These are phyloP conservation scores for Bipolaris cookei DNA, from an alignment of 2,329 filamentous ascomycete genomes.

Conservation along the genomic window DNA sequence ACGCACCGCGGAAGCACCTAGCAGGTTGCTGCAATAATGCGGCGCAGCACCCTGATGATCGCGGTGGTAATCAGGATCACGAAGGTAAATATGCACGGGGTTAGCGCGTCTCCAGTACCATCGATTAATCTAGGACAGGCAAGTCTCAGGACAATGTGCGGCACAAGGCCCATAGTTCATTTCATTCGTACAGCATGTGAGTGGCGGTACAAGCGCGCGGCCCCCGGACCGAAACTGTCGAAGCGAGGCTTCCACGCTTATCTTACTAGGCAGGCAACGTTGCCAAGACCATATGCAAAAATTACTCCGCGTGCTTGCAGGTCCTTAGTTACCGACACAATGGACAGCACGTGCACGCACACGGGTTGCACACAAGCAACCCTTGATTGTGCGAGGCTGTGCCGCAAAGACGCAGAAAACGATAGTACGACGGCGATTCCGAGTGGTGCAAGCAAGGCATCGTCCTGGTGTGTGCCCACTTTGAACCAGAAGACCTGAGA, in stretches of 20 bases:
- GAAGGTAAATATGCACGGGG: neutral
- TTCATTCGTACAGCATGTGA: neutral
- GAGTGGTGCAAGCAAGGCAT: neutral
- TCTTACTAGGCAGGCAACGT: neutral
- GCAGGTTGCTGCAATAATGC: neutral
- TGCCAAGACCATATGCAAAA: neutral
- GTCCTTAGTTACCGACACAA: neutral
- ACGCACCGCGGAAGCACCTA: neutral
- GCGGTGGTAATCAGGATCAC: neutral
- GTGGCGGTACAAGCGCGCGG: neutral
- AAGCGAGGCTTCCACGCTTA: neutral
- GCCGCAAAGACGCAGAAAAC: conserved; percentile 2
- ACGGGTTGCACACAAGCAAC: too few species aligned
- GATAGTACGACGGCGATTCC: neutral
- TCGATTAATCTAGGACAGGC: neutral
- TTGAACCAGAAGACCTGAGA: too few species aligned
- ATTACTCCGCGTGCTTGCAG: neutral
- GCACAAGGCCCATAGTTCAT: neutral
- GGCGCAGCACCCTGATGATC: neutral
- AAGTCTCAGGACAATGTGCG: neutral
- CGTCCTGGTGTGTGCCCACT: neutral
- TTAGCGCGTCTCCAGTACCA: neutral
- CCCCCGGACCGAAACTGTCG: too few species aligned
- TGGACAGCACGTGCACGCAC: neutral
- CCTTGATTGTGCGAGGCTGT: neutral